Evolutionary conservation across 2,329 filamentous ascomycete genomes (phyloP), one percentile per base, ranked within the genome.

Genomic region (Teratosphaeria gauchensis): DNA sequence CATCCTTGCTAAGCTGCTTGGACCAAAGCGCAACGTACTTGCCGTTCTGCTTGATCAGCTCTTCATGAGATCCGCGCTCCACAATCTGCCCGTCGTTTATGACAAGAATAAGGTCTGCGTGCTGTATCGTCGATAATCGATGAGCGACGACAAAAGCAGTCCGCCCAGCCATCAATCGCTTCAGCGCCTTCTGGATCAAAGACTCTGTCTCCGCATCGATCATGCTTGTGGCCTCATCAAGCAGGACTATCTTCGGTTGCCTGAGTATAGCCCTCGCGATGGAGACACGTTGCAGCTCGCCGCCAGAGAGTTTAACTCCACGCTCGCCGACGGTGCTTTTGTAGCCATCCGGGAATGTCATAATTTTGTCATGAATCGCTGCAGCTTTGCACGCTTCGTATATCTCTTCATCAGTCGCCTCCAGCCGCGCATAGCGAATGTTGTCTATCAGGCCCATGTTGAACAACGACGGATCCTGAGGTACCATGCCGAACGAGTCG

Each of bases 91-190:
- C 90, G 64, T 86, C 82, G 54, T 86, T 80, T 56, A 95, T 73
- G 0, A 95, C 90, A 7, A 91, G 77, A 57, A 95, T 95, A 42
- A 84, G 83, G 68, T 95, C 87, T 3, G 90, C 89, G 63, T 87
- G 84, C 70, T 85, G 86, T 66, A 90, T 88, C 0, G 88, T 91
- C 0, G 86, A 88, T 2, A 91, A 76, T 3, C 87, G 79, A 69
- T 91, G 88, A 0, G 90, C 91, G 54, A 92, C 89, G 51, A 91
- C 83, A n/a, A 94, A 82, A 0, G 89, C 85, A 0, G 87, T 89
- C 5, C 89, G 81, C 6, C 78, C 80, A 9, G 81, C 75, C 0
- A 87, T 81, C 0, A 86, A 77, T 0, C 82, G 81, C 21, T 81
- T 78, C 56, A 90, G 64, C 76, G 80, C 72, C 76, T 82, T 62